These are phyloP conservation scores for Lablab purpureus DNA, from an alignment of 306 rosid species.

Conservation along the genomic window DNA sequence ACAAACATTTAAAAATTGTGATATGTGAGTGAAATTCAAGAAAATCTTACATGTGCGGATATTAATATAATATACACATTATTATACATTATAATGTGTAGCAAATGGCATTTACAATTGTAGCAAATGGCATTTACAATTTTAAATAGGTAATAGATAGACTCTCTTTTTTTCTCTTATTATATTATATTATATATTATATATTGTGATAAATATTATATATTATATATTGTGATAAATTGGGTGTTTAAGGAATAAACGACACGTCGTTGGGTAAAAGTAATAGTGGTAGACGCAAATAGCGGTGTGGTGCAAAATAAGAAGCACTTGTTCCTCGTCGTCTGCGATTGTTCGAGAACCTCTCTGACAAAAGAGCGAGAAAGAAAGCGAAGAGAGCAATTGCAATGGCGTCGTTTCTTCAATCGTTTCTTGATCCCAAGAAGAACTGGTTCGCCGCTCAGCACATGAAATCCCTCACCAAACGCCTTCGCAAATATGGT, in stretches of 20 bases:
- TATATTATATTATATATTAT: too few relatives aligned
- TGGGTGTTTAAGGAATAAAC: not conserved
- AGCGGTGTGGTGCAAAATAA: not conserved
- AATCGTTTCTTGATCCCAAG: slow-evolving; percentile 74
- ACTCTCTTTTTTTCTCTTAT: too few relatives aligned
- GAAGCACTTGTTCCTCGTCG: not conserved
- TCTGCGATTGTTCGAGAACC: slow-evolving; percentile 30
- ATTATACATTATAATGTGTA: too few relatives aligned
- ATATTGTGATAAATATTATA: not conserved
- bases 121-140: too few relatives aligned
- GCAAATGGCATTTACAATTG: too few relatives aligned
- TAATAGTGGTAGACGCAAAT: not conserved
- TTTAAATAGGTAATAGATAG: too few relatives aligned
- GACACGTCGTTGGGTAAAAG: slow-evolving; percentile 16
- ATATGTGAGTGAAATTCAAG: too few relatives aligned
- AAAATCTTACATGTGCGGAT: too few relatives aligned
- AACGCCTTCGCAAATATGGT: slow-evolving; percentile 88
- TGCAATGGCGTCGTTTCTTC: slow-evolving; percentile 73
- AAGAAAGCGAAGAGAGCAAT: slow-evolving; percentile 44
- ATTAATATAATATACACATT: too few relatives aligned
- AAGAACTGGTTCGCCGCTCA: slow-evolving; percentile 82
- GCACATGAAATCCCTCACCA: slow-evolving; percentile 85
- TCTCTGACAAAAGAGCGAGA: slow-evolving; percentile 1
- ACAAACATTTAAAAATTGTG: too few relatives aligned
- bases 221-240: not conserved